Evolutionary conservation across 2,329 filamentous ascomycete genomes (phyloP), one percentile per base, ranked within the genome.

Genomic region (Epichloe elymi): DNA sequence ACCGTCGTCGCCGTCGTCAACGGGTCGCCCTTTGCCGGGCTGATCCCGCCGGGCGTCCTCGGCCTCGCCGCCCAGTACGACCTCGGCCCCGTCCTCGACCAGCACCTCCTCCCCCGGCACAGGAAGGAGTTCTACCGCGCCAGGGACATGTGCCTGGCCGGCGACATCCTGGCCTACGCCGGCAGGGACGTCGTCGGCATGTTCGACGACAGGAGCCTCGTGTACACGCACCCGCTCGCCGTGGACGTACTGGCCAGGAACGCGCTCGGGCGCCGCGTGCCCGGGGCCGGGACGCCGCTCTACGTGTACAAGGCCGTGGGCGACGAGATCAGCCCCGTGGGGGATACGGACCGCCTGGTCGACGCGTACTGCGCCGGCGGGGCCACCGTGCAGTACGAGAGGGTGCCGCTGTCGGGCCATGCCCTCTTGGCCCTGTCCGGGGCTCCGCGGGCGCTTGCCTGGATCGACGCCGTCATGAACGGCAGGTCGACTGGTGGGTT

Each of bases 131-230:
- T 62, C 35, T 57, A 60, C 53, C 23, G 66, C 20, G 58, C 59
- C 0, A 53, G 58, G 7, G 37, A 48, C 51, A 56, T 64, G 54
- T 61, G 61, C 56, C 23, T 63, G 23, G 33, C 53, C 42, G 58
- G 63, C 49, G 52, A 58, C 51, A 41, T 58, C 4, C 48, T 39
- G 2, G 56, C 53, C 11, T 74, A 64, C 50, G 53, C 54, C 2
- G 54, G 59, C 42, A 57, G 70, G 40, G 60, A 73, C 55, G 63
- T 74, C 3, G 60, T 60, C 11, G 38, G 39, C 17, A 74, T 73
- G 60, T 73, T 75, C 53, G 60, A 63, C 20, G 59, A 65, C 44
- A n/a, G 26, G 7, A 14, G 11, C 15, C 19, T 39, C 7, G 20
- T 46, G n/a, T 46, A 40, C 6, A 26, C 41, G 7, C 37, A 50